A percentile compares a stretch with the other conserved stretches of the same genome.
These are phyloP conservation scores for Fusarium equiseti DNA, from an alignment of 2,329 filamentous ascomycete genomes.

Conservation along the genomic window DNA sequence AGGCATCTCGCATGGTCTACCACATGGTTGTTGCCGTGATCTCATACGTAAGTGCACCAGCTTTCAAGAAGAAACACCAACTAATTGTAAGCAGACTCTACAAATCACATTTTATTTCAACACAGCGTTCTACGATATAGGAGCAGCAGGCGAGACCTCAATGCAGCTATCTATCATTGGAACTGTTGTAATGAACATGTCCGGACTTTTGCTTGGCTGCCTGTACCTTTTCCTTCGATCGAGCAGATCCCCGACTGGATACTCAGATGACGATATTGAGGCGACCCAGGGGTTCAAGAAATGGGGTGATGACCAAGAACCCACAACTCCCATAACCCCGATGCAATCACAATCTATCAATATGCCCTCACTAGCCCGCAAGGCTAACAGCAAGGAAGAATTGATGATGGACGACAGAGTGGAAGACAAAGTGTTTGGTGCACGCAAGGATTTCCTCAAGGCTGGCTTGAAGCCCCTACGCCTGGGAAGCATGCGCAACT, in stretches of 20 bases:
- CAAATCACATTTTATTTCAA: conserved; percentile 74
- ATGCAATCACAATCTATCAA: conserved; percentile 26
- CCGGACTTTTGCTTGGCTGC: conserved; percentile 73
- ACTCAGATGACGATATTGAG: conserved; percentile 52
- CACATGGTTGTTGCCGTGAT: conserved; percentile 69
- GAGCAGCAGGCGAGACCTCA: conserved; percentile 54
- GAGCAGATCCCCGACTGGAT: conserved; percentile 68
- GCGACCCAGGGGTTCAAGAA: conserved; percentile 29
- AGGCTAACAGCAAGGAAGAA: conserved; percentile 28
- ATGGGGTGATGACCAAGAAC: conserved; percentile 32
- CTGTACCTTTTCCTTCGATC: conserved; percentile 76
- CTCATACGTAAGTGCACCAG: conserved; percentile 63
- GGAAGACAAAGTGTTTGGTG: conserved; percentile 50
- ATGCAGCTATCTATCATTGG: conserved; percentile 71
- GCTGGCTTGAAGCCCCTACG: conserved; percentile 35
- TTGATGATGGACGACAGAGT: conserved; percentile 45
- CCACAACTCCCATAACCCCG: conserved; percentile 11
- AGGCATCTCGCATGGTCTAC: conserved; percentile 77
- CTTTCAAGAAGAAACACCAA: not conserved
- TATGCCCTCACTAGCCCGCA: conserved; percentile 21
- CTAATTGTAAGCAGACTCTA: conserved; percentile 62
- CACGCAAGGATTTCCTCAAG: conserved; percentile 38
- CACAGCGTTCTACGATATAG: conserved; percentile 60
- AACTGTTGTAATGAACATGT: conserved; percentile 74
- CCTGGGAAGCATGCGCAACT: conserved; percentile 41